Conservation (phyloP, 768 basidiomycete genomes). For the Clavaria fumosa region DNA sequence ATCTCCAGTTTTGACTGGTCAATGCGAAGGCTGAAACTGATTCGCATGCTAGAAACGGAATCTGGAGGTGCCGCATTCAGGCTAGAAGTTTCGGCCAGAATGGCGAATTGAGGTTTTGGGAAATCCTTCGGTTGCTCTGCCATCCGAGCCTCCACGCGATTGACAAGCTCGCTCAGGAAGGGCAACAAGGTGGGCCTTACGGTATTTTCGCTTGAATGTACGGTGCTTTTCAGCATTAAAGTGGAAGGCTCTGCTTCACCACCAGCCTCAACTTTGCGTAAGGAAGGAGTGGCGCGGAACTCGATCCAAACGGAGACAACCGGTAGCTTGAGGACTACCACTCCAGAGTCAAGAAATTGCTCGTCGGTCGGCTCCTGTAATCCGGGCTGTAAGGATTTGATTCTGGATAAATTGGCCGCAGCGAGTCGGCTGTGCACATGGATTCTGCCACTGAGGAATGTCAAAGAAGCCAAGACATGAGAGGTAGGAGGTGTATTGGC, state of each 20-base stretch:
- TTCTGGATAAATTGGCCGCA: conserved; percentile 25
- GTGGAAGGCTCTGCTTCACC: conserved; percentile 34
- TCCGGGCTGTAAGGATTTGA: conserved; percentile 21
- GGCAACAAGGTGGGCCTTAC: conserved; percentile 71
- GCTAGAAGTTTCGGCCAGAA: too few relatives aligned
- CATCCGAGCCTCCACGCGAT: conserved; percentile 55
- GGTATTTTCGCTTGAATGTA: conserved; percentile 80
- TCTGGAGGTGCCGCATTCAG: conserved; percentile 12
- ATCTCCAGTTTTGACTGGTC: conserved; percentile 78
- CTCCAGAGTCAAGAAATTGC: conserved; percentile 33
- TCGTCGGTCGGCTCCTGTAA: conserved; percentile 35
- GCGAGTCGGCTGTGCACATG: conserved; percentile 47
- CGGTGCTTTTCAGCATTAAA: conserved; percentile 71
- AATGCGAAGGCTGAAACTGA: conserved; percentile 81
- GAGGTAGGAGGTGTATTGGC: conserved; percentile 33
- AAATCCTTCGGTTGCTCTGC: not conserved
- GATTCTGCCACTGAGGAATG: conserved; percentile 77
- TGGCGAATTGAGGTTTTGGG: conserved; percentile 11
- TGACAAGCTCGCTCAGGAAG: conserved; percentile 66
- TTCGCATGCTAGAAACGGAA: conserved; percentile 38
- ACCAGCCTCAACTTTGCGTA: conserved; percentile 16
- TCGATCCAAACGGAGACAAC: conserved; percentile 72
- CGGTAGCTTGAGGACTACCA: conserved; percentile 59
- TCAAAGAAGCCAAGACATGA: conserved; percentile 47
- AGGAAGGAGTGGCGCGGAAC: conserved; percentile 47